A percentile compares a stretch with the other conserved stretches of the same genome.
Conservation (phyloP, 148 eudicot genomes). For the Fagopyrum homotropicum region DNA sequence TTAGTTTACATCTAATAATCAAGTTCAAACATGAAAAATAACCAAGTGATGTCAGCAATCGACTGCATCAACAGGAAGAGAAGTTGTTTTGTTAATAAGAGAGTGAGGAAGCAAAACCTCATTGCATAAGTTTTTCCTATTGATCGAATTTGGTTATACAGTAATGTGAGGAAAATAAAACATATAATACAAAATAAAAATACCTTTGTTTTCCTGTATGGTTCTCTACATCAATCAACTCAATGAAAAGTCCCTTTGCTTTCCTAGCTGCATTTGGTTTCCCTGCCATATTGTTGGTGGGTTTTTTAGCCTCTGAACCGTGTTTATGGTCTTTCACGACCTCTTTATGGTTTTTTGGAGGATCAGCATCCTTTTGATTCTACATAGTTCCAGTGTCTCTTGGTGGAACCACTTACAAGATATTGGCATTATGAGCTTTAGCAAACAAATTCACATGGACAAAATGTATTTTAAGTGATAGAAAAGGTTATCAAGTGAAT, state of each 20-base stretch:
- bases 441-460: slow-evolving; percentile 8
- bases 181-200: background rate
- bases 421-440: slow-evolving; percentile 1
- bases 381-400: slow-evolving; percentile 22
- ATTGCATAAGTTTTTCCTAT: slow-evolving; percentile 33
- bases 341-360: background rate
- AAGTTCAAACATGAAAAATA: background rate
- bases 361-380: slow-evolving; percentile 3
- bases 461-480: background rate
- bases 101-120: slow-evolving; percentile 44
- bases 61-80: slow-evolving; percentile 70
- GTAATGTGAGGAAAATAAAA: background rate
- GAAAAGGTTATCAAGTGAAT: background rate
- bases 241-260: slow-evolving; percentile 23
- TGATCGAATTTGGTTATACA: background rate
- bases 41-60: slow-evolving; percentile 29
- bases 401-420: slow-evolving; percentile 25
- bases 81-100: slow-evolving; percentile 55
- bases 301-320: background rate
- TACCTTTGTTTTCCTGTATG: slow-evolving; percentile 73
- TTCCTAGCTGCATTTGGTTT: slow-evolving; percentile 29
- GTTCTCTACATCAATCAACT: slow-evolving; percentile 29
- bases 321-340: slow-evolving; percentile 4
- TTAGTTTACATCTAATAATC: background rate
- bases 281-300: slow-evolving; percentile 16